Conservation (phyloP, 2,329 filamentous ascomycete species). For the Stemphylium vesicarium region DNA sequence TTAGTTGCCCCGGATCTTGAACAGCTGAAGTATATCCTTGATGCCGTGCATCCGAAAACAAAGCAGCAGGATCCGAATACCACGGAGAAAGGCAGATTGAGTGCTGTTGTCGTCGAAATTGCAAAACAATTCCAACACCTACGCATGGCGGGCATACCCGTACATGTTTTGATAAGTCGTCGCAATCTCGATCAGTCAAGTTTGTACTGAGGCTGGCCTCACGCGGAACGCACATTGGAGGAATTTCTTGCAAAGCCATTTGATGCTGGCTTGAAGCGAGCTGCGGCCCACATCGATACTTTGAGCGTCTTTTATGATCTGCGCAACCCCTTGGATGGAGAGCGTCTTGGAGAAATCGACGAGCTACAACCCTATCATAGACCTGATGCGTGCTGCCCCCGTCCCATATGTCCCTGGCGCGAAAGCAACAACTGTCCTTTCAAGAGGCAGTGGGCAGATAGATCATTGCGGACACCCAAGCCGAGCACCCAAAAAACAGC, state of each 20-base stretch:
- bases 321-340: conserved; percentile 25
- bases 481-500: neutral
- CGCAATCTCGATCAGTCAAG: conserved; percentile 20
- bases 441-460: neutral
- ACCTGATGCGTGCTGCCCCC: conserved; percentile 17
- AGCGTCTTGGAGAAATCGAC: conserved; percentile 22
- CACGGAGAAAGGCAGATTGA: too few species aligned
- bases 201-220: conserved; percentile 33
- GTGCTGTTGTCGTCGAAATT: too few species aligned
- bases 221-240: conserved; percentile 17
- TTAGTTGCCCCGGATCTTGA: too few species aligned
- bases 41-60: too few species aligned
- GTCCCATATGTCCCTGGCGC: conserved; percentile 14
- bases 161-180: conserved; percentile 33
- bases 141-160: conserved; percentile 21
- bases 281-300: conserved; percentile 24
- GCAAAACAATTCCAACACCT: too few species aligned
- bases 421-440: conserved; percentile 6
- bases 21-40: too few species aligned
- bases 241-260: conserved; percentile 17
- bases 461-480: conserved; percentile 1
- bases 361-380: conserved; percentile 4
- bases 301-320: conserved; percentile 37
- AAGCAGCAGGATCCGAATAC: too few species aligned
- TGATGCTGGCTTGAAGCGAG: conserved; percentile 19